Percentiles rank a stretch among this genome's conserved stretches.
These are phyloP conservation scores for Pyrus hybrid DNA, from an alignment of 331 rosid genomes.

Conservation along the genomic window DNA sequence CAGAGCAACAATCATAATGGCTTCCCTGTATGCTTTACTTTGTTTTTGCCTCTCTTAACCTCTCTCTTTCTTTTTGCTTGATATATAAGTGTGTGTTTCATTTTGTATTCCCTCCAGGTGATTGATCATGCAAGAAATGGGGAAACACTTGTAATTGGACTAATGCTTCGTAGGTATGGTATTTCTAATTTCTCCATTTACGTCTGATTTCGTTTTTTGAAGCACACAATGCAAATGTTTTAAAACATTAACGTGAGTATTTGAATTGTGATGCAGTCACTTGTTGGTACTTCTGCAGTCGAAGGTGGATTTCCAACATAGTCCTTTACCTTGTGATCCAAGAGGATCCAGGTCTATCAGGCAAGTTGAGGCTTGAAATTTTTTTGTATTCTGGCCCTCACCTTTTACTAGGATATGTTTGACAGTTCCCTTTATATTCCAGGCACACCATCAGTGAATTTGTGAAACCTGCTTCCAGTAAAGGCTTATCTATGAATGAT, in stretches of 20 bases:
- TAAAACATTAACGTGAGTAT: slow-evolving; percentile 9
- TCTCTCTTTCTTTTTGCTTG: slow-evolving; percentile 3
- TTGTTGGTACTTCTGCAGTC: slow-evolving; percentile 84
- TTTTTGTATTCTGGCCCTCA: slow-evolving; percentile 18
- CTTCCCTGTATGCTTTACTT: slow-evolving; percentile 61
- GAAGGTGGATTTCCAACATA: slow-evolving; percentile 90
- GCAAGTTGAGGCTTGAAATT: slow-evolving; percentile 24
- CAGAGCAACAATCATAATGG: slow-evolving; percentile 85
- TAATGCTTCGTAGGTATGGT: slow-evolving; percentile 79
- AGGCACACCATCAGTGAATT: slow-evolving; percentile 76
- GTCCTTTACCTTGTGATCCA: slow-evolving; percentile 75
- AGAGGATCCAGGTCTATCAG: slow-evolving; percentile 50
- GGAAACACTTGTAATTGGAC: slow-evolving; percentile 78
- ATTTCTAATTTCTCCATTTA: background rate
- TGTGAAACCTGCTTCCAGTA: slow-evolving; percentile 92
- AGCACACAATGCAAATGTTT: background rate
- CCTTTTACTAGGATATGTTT: slow-evolving; percentile 13
- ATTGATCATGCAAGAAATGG: slow-evolving; percentile 87
- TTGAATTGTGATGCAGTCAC: slow-evolving; percentile 58
- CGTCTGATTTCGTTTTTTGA: slow-evolving; percentile 8
- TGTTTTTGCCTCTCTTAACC: background rate
- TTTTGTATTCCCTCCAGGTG: slow-evolving; percentile 47
- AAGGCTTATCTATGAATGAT: slow-evolving; percentile 73
- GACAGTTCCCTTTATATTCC: slow-evolving; percentile 24
- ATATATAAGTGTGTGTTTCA: slow-evolving; percentile 13